phyloP scores from a whole-genome alignment of 2,329 filamentous ascomycete genomes.

The Stagonosporopsis tanaceti region DNA sequence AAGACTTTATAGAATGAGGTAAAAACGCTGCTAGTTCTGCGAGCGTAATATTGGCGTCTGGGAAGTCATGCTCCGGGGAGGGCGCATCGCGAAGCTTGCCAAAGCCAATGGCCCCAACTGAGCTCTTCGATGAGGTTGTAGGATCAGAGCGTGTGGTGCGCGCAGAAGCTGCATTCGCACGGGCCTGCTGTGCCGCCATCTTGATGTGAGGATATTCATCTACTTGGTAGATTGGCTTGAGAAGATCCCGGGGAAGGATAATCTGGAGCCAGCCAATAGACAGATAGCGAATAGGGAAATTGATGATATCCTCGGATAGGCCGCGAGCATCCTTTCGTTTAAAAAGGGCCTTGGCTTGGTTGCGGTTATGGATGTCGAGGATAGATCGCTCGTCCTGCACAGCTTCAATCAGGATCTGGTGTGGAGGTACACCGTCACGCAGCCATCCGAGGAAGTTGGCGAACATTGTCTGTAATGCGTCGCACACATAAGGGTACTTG shows the following conservation, averaged over 20 bases:
- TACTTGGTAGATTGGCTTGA: slow-evolving; percentile 18
- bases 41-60: slow-evolving; percentile 33
- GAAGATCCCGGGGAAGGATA: not conserved
- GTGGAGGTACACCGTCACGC: not conserved
- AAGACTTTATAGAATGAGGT: slow-evolving; percentile 32
- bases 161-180: not conserved
- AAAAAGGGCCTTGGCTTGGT: not conserved
- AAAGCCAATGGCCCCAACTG: slow-evolving; percentile 1
- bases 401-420: not conserved
- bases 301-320: not conserved
- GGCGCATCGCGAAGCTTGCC: slow-evolving; percentile 31
- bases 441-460: not conserved
- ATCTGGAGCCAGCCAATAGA: not conserved
- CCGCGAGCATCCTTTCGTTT: not conserved
- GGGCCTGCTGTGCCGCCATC: not conserved
- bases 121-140: not conserved
- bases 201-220: not conserved
- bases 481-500: not conserved
- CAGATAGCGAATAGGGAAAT: slow-evolving; percentile 7
- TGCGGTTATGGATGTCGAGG: slow-evolving; percentile 3
- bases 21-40: slow-evolving; percentile 37
- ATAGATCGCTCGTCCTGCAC: slow-evolving; percentile 9
- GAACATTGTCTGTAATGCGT: not conserved
- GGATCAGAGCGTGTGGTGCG: not conserved
- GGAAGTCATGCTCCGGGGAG: slow-evolving; percentile 26